phyloP scores from a whole-genome alignment of 2,329 filamentous ascomycete genomes.

The Aquanectria penicillioides region DNA sequence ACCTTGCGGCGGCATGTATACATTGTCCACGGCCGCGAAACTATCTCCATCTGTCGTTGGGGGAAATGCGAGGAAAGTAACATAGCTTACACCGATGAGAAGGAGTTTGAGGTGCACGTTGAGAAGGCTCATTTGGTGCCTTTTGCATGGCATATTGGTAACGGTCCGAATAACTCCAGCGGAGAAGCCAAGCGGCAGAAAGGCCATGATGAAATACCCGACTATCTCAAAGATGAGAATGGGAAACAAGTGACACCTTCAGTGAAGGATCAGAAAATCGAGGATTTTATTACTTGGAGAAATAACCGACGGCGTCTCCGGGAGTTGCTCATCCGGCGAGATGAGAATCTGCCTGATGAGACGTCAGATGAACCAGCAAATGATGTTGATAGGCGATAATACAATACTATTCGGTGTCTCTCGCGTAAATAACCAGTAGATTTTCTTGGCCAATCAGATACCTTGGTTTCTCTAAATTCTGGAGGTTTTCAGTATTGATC shows the following conservation, averaged over 20 bases:
- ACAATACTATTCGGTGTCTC: too few species aligned
- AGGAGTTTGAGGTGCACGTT: conserved; percentile 60
- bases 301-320: conserved; percentile 57
- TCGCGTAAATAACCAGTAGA: too few species aligned
- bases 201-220: conserved; percentile 50
- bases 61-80: conserved; percentile 41
- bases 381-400: not conserved
- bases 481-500: too few species aligned
- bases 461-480: too few species aligned
- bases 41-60: conserved; percentile 44
- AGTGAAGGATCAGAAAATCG: conserved; percentile 60
- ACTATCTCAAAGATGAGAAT: conserved; percentile 61
- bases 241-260: conserved; percentile 70
- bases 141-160: conserved; percentile 67
- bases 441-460: too few species aligned
- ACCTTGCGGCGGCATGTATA: conserved; percentile 66
- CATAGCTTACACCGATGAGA: conserved; percentile 48
- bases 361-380: conserved; percentile 45
- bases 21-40: conserved; percentile 56
- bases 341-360: conserved; percentile 59
- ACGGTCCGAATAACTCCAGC: conserved; percentile 60
- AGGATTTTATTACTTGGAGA: conserved; percentile 57
- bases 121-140: conserved; percentile 63
- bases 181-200: conserved; percentile 31
- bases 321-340: conserved; percentile 53